Percentiles rank a stretch among this genome's conserved stretches.
phyloP scores from a whole-genome alignment of 2,329 filamentous ascomycete species.

The Fusarium verticillioides region DNA sequence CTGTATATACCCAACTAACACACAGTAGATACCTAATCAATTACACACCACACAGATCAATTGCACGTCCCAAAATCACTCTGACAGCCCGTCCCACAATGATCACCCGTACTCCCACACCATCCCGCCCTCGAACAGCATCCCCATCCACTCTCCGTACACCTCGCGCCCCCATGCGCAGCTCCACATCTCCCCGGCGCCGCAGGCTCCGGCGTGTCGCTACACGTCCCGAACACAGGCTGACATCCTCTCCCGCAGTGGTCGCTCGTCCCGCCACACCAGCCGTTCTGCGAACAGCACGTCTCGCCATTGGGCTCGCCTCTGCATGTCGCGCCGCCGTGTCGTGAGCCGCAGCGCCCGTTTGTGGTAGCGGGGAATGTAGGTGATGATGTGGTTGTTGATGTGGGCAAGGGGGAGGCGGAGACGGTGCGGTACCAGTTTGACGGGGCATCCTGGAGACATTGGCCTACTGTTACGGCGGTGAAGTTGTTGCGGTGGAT shows the following conservation, averaged over 20 bases:
- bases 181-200: constrained; percentile 44
- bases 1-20: neutral
- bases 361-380: constrained; percentile 38
- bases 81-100: constrained; percentile 55
- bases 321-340: constrained; percentile 37
- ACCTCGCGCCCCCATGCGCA: constrained; percentile 38
- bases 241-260: constrained; percentile 57
- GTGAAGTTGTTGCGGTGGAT: constrained; percentile 52
- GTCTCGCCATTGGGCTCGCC: constrained; percentile 26
- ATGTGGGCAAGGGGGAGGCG: neutral
- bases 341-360: constrained; percentile 40
- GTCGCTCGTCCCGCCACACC: constrained; percentile 53
- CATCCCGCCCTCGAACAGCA: constrained; percentile 49
- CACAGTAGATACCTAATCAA: neutral
- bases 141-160: constrained; percentile 38
- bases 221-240: constrained; percentile 46
- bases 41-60: neutral
- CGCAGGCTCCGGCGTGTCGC: constrained; percentile 24
- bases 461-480: constrained; percentile 62
- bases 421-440: constrained; percentile 62
- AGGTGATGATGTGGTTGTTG: constrained; percentile 7
- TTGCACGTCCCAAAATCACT: constrained; percentile 45
- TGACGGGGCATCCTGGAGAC: constrained; percentile 61
- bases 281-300: constrained; percentile 41
- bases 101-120: constrained; percentile 54